Conservation (phyloP, 345 rosid genomes). For the Acer negundo region DNA sequence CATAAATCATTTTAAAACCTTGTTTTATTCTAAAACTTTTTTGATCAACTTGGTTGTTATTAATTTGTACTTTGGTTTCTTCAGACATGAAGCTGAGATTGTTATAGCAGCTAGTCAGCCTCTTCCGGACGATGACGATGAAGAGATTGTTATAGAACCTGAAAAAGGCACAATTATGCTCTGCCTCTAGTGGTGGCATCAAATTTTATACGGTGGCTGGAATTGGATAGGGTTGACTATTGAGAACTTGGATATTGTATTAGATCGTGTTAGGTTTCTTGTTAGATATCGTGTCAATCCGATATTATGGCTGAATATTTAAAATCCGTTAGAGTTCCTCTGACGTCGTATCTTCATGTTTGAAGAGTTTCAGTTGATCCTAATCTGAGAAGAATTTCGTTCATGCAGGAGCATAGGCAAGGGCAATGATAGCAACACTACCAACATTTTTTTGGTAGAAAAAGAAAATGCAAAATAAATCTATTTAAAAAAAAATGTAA, state of each 20-base stretch:
- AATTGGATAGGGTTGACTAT: not conserved
- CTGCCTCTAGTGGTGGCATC: not conserved
- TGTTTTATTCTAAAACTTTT: not conserved
- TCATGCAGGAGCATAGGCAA: slow-evolving; percentile 91
- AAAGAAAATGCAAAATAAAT: no score
- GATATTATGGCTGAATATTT: not conserved
- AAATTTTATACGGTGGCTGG: no score
- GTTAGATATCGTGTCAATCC: not conserved
- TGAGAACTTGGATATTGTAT: not conserved
- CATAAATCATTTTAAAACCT: not conserved
- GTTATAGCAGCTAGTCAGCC: slow-evolving; percentile 75
- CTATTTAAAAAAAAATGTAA: no score
- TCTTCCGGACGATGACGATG: slow-evolving; percentile 83
- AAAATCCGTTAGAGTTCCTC: slow-evolving; percentile 18
- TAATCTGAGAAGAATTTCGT: no score
- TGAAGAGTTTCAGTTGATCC: no score
- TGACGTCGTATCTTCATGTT: slow-evolving; percentile 6
- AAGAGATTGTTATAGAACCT: no score
- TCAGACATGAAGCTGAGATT: slow-evolving; percentile 83
- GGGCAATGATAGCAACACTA: slow-evolving; percentile 87
- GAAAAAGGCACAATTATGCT: not conserved
- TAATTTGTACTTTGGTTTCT: slow-evolving; percentile 3
- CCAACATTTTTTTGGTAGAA: no score
- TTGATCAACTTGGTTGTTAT: not conserved
- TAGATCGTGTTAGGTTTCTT: slow-evolving; percentile 16